Percentiles rank a stretch among this genome's conserved stretches.
Conservation (phyloP, 1,284 basidiomycete species). For the Pseudozyma flocculosa region DNA sequence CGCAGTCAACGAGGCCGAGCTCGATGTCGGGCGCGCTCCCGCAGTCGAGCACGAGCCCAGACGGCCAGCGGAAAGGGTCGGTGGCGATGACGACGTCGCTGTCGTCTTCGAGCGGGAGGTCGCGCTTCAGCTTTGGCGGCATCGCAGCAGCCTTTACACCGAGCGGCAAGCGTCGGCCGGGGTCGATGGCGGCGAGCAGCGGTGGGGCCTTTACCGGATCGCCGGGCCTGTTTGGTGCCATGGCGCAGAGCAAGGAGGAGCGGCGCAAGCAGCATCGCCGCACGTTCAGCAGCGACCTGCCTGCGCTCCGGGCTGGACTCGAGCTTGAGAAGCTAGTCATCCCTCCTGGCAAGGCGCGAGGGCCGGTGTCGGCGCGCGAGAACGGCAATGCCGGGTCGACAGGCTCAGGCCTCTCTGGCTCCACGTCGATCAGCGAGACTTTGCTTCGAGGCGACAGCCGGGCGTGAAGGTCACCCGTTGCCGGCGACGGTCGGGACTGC, state of each 20-base stretch:
- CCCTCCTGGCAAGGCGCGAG: neutral
- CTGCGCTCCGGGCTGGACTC: constrained; percentile 21
- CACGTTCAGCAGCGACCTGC: constrained; percentile 39
- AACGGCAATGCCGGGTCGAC: too few species aligned
- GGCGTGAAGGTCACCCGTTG: neutral
- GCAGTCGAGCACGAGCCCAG: neutral
- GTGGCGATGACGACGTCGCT: constrained; percentile 18
- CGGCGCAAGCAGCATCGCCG: constrained; percentile 36
- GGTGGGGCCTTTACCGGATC: constrained; percentile 9
- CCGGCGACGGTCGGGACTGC: too few species aligned
- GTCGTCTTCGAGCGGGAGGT: constrained; percentile 6
- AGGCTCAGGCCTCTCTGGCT: neutral
- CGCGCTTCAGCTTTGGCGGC: constrained; percentile 19
- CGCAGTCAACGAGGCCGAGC: too few species aligned
- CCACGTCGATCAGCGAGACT: neutral
- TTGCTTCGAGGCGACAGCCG: neutral
- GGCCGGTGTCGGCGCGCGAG: too few species aligned
- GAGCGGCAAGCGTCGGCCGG: constrained; percentile 12
- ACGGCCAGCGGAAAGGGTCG: neutral
- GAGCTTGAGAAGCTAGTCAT: constrained; percentile 8
- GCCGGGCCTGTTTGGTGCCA: constrained; percentile 26
- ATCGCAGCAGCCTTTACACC: neutral
- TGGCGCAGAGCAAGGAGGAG: constrained; percentile 24
- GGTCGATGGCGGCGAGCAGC: constrained; percentile 22
- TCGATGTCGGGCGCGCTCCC: constrained; percentile 8